These are phyloP conservation scores for Phaeotremella skinneri DNA, from an alignment of 768 basidiomycete species.

Conservation along the genomic window DNA sequence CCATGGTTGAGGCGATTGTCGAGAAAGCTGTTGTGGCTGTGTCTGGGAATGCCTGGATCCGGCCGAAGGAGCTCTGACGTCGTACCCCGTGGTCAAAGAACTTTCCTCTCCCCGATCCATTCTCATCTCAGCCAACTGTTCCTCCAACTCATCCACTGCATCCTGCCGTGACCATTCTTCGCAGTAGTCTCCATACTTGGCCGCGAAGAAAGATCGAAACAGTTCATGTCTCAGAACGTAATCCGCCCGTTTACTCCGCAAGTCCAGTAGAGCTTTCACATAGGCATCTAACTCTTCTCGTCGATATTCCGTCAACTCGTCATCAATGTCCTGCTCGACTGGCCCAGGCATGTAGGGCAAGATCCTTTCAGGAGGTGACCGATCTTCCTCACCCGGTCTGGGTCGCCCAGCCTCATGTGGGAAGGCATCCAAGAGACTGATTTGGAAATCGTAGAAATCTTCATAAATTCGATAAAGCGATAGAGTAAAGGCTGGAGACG, in stretches of 20 bases:
- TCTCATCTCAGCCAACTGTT: conserved; percentile 34
- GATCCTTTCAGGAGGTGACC: conserved; percentile 60
- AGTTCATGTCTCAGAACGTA: conserved; percentile 78
- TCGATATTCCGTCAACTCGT: conserved; percentile 71
- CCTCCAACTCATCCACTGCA: conserved; percentile 50
- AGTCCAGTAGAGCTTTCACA: conserved; percentile 70
- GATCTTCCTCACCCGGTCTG: conserved; percentile 29
- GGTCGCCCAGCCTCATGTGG: conserved; percentile 83
- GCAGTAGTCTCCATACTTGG: conserved; percentile 81
- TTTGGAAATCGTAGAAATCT: conserved; percentile 98
- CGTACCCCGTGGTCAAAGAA: neutral
- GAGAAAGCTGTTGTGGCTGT: conserved; percentile 4
- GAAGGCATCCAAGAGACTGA: conserved; percentile 77
- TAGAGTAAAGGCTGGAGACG: conserved; percentile 58
- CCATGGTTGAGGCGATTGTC: conserved; percentile 8
- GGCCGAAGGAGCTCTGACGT: conserved; percentile 24
- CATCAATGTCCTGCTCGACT: conserved; percentile 70
- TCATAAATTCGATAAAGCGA: conserved; percentile 93
- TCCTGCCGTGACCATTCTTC: conserved; percentile 60
- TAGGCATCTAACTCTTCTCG: conserved; percentile 85
- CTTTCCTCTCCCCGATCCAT: neutral
- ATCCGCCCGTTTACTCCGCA: conserved; percentile 64
- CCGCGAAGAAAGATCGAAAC: conserved; percentile 75
- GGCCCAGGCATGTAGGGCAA: conserved; percentile 98
- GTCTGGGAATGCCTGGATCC: conserved; percentile 24